Evolutionary conservation across 129 eudicot species (phyloP), one percentile per base, ranked within the genome.

Genomic region (Cynara cardunculus): DNA sequence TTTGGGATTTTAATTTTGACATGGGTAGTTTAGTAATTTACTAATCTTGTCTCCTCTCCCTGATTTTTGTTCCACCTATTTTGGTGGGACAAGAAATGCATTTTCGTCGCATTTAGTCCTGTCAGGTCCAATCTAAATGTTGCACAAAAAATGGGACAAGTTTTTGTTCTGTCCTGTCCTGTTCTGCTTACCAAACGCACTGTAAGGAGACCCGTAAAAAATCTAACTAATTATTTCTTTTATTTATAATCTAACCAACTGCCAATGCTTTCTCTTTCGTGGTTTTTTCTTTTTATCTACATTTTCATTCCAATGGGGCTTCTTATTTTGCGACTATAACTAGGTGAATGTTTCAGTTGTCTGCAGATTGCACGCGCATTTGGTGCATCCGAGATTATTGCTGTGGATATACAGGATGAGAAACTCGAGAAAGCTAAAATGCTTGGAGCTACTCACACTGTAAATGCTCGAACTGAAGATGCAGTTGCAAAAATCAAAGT

Each of bases 321-420:
- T 10, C 25, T 27, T 19, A 5, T 70, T 37, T 26, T 6, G 7
- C 26, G 73, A 34, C 10, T 64, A 46, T 87, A 82, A 85, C 83
- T 59, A 25, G 81, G 76, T 76, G 76, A 78, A 71, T 70, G 75
- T 59, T 74, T 68, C 92, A 96, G 99, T 85, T 96, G 99, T 73
- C 79, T 96, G 88, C 99, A 96, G 95, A 87, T 96, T 85, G 99
- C 99, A 64, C 92, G 91, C 14, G 98, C 99, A 25, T 96, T 93
- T 91, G 99, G 98, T 83, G 99, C 98, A 39, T 90, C 97, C 80
- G 92, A 89, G 82, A 86, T 92, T 75, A 93, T 96, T 83, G 99
- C 98, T 18, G 99, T 96, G 46, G 99, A 96, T 85, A 86, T 96
- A 69, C 91, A 91, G 72, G 99, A 96, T 75, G 94, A 92, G 3